phyloP scores from a whole-genome alignment of 202 grass and related monocot species.

The Schoenoplectus triqueter region DNA sequence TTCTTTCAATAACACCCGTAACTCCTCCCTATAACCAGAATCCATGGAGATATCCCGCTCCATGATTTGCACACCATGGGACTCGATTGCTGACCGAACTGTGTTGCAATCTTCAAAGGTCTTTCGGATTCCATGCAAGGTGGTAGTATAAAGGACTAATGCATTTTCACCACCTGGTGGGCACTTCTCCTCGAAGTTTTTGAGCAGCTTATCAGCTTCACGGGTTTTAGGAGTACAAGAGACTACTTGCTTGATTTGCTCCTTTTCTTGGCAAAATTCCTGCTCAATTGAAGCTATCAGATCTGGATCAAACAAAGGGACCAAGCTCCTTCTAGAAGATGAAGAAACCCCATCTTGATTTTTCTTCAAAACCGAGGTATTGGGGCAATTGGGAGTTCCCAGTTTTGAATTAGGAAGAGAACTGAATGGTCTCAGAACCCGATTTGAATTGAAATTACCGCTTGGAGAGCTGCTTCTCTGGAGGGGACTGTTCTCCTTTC shows the following conservation, averaged over 20 bases:
- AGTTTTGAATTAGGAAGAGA: conserved; percentile 81
- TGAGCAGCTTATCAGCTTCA: conserved; percentile 61
- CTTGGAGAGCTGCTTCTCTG: conserved; percentile 48
- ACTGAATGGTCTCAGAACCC: conserved; percentile 67
- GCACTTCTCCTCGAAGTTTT: conserved; percentile 57
- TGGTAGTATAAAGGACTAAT: conserved; percentile 89
- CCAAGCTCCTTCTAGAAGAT: conserved; percentile 78
- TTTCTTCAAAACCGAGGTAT: conserved; percentile 45
- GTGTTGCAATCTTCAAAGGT: conserved; percentile 96
- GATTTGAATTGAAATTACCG: conserved; percentile 47
- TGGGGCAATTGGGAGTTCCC: conserved; percentile 35
- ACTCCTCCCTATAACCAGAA: conserved; percentile 86
- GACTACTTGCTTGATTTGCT: conserved; percentile 68
- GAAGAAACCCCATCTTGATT: conserved; percentile 46
- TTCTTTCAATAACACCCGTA: conserved; percentile 72
- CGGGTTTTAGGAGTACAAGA: conserved; percentile 54
- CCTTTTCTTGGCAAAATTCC: conserved; percentile 73
- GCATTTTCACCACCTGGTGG: conserved; percentile 62
- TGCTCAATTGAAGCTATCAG: conserved; percentile 80
- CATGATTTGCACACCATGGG: conserved; percentile 69
- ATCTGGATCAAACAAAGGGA: conserved; percentile 90
- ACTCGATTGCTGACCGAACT: conserved; percentile 70
- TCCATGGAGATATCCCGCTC: conserved; percentile 99
- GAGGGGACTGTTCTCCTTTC: conserved; percentile 89
- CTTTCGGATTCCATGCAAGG: conserved; percentile 77